phyloP scores from a whole-genome alignment of 179 eudicot species.

The Nepenthes alata region DNA sequence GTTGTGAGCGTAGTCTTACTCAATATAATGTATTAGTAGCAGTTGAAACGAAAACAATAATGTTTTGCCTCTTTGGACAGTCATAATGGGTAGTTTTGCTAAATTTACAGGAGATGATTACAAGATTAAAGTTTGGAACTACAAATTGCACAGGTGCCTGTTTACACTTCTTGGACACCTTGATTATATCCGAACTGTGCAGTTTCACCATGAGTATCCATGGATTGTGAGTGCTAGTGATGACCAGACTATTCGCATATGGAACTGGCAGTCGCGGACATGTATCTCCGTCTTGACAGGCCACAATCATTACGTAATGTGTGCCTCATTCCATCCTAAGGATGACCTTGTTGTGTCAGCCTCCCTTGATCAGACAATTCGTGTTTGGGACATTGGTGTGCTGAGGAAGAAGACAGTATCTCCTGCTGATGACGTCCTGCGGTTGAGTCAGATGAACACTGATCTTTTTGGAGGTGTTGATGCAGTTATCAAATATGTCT shows the following conservation, averaged over 20 bases:
- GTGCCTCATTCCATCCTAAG: constrained; percentile 83
- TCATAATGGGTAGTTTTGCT: neutral
- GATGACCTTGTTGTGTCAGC: constrained; percentile 90
- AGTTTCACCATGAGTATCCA: constrained; percentile 78
- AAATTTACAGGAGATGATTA: constrained; percentile 67
- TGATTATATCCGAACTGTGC: constrained; percentile 87
- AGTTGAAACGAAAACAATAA: neutral
- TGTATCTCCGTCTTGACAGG: constrained; percentile 87
- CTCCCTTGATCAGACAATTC: constrained; percentile 79
- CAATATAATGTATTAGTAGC: no score
- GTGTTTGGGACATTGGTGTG: constrained; percentile 87
- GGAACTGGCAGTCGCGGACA: constrained; percentile 92
- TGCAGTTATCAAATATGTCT: constrained; percentile 75
- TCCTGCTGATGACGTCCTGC: constrained; percentile 65
- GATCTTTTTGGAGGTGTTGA: constrained; percentile 86
- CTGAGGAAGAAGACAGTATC: constrained; percentile 58
- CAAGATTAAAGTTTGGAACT: constrained; percentile 92
- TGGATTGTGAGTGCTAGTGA: constrained; percentile 96
- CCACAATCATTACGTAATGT: constrained; percentile 90
- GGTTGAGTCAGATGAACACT: constrained; percentile 68
- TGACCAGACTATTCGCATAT: constrained; percentile 82
- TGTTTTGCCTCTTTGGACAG: neutral
- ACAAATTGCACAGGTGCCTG: constrained; percentile 75
- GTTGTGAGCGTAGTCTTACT: no score
- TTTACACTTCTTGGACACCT: constrained; percentile 89